These are phyloP conservation scores for Wickerhamiella kurtzmanii DNA, from an alignment of 805 yeast species.

Conservation along the genomic window DNA sequence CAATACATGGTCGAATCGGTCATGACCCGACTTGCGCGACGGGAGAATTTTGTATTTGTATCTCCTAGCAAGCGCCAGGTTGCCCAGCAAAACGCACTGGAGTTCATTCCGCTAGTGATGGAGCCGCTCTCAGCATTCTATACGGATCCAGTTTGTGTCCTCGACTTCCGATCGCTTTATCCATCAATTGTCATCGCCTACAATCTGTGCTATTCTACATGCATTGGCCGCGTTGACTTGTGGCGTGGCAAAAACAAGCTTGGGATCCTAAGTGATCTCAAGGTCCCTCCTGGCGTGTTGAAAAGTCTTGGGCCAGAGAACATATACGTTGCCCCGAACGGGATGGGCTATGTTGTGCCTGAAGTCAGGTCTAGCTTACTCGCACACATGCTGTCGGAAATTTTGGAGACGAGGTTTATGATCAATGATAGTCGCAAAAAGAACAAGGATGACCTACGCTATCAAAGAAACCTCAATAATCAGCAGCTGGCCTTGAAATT, in stretches of 20 bases:
- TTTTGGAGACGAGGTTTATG: slow-evolving; percentile 66
- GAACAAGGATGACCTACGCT: slow-evolving; percentile 20
- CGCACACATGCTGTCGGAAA: slow-evolving; percentile 73
- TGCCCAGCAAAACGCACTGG: slow-evolving; percentile 70
- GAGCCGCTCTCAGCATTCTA: slow-evolving; percentile 80
- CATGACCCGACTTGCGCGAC: slow-evolving; percentile 56
- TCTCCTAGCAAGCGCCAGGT: slow-evolving; percentile 78
- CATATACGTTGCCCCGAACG: slow-evolving; percentile 72
- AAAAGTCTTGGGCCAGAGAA: slow-evolving; percentile 28
- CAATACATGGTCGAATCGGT: slow-evolving; percentile 89
- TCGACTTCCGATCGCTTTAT: slow-evolving; percentile 87
- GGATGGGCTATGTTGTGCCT: slow-evolving; percentile 59
- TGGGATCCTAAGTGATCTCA: slow-evolving; percentile 30
- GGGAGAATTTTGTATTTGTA: slow-evolving; percentile 55
- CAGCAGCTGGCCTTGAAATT: slow-evolving; percentile 78
- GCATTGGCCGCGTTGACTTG: slow-evolving; percentile 26
- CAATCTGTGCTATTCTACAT: slow-evolving; percentile 49
- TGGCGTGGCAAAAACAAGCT: slow-evolving; percentile 26
- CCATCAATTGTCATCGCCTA: slow-evolving; percentile 88
- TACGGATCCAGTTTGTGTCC: slow-evolving; percentile 75
- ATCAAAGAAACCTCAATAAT: slow-evolving; percentile 46
- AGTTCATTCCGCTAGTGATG: slow-evolving; percentile 80
- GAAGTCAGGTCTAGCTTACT: slow-evolving; percentile 55
- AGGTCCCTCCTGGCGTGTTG: slow-evolving; percentile 38
- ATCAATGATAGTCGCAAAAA: slow-evolving; percentile 50